phyloP scores from a whole-genome alignment of 2,329 filamentous ascomycete genomes.

The Penicillium sp. region DNA sequence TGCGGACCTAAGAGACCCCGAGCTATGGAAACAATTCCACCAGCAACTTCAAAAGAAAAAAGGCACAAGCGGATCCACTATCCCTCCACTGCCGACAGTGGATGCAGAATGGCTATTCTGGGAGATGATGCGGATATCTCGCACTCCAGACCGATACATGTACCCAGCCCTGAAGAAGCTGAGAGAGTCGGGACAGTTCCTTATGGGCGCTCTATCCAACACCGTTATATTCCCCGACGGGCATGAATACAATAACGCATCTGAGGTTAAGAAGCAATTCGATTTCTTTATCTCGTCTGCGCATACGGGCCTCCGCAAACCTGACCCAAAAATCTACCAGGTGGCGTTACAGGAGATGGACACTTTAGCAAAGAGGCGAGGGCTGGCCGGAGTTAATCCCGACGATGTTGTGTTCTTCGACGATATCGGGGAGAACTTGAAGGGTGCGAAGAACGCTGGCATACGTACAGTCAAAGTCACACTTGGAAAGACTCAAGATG shows the following conservation, averaged over 20 bases:
- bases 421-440: constrained; percentile 91
- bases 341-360: constrained; percentile 67
- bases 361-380: constrained; percentile 58
- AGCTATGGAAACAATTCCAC: constrained; percentile 66
- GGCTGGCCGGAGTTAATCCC: constrained; percentile 55
- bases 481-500: constrained; percentile 73
- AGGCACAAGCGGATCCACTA: constrained; percentile 21
- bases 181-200: constrained; percentile 60
- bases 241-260: constrained; percentile 63
- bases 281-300: constrained; percentile 86
- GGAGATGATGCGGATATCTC: constrained; percentile 79
- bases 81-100: constrained; percentile 67
- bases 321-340: constrained; percentile 76
- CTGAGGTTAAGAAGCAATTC: constrained; percentile 66
- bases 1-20: constrained; percentile 64
- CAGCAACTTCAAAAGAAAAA: constrained; percentile 33
- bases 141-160: constrained; percentile 79
- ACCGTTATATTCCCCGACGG: constrained; percentile 80
- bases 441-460: constrained; percentile 69
- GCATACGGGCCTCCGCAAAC: constrained; percentile 84
- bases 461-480: constrained; percentile 82
- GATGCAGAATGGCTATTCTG: constrained; percentile 80
- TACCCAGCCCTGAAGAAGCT: constrained; percentile 74
- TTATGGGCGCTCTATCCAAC: constrained; percentile 83
- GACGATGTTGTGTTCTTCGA: constrained; percentile 82